A percentile compares a stretch with the other conserved stretches of the same genome.
These are phyloP conservation scores for Trichosporon coremiiforme DNA, from an alignment of 1,284 basidiomycete species.

Conservation along the genomic window DNA sequence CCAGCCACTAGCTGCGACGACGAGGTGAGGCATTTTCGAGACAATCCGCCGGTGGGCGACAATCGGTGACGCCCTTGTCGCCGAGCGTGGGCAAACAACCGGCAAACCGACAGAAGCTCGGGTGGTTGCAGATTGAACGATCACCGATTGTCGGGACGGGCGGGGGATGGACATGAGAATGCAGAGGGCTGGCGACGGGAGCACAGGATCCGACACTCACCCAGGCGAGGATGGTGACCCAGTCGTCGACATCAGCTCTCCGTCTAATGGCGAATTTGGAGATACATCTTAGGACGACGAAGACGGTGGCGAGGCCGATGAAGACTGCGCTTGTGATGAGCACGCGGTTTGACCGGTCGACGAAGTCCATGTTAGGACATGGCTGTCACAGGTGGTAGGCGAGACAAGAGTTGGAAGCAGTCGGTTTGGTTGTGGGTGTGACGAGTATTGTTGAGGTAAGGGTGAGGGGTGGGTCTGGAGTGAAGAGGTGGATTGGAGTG, in stretches of 20 bases:
- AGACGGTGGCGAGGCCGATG: conserved; percentile 46
- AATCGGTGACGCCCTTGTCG: background rate
- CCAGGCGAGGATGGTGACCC: conserved; percentile 50
- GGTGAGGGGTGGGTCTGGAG: background rate
- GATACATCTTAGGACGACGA: conserved; percentile 43
- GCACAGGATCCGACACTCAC: conserved; percentile 34
- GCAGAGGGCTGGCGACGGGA: background rate
- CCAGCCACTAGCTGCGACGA: background rate
- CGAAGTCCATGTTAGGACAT: conserved; percentile 20
- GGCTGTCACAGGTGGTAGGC: background rate
- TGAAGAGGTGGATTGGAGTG: background rate
- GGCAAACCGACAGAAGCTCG: background rate
- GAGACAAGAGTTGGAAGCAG: background rate
- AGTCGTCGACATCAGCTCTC: conserved; percentile 48
- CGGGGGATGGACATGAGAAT: background rate
- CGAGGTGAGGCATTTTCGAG: background rate
- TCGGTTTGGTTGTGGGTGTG: background rate
- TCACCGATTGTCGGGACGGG: background rate
- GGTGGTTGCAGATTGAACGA: background rate
- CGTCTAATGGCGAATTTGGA: conserved; percentile 53
- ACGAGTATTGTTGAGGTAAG: background rate
- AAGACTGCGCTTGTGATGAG: conserved; percentile 46
- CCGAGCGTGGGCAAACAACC: background rate
- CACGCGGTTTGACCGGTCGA: conserved; percentile 40
- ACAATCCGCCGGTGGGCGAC: background rate